Evolutionary conservation across 192 early-diverging fungal genomes (phyloP).

Genomic region (Pecoramyces ruminantium): DNA sequence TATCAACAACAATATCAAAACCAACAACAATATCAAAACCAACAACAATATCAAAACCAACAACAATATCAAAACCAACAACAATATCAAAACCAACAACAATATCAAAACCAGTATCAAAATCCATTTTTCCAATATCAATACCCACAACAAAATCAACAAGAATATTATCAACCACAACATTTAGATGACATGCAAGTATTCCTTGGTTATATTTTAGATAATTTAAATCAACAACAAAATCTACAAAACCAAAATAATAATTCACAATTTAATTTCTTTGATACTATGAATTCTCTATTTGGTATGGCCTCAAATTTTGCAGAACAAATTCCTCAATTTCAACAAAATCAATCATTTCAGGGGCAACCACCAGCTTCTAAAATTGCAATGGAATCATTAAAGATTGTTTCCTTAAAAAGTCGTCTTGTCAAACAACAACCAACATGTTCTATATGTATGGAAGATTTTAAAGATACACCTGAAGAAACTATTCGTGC

Average conservation of each 20-base stretch:
- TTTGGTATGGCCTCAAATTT: not conserved
- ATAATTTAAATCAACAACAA: not conserved
- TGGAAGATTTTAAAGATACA: constrained; percentile 4
- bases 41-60: too few species aligned
- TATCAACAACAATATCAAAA: too few species aligned
- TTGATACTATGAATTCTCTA: not conserved
- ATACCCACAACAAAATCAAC: too few species aligned
- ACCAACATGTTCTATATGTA: constrained; percentile 5
- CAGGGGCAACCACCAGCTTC: constrained; percentile 14
- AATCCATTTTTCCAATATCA: not conserved
- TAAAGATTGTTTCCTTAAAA: not conserved
- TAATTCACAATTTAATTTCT: not conserved
- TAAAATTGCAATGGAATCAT: constrained; percentile 3
- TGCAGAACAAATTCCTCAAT: not conserved
- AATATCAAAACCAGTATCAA: not conserved
- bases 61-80: too few species aligned
- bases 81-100: not conserved
- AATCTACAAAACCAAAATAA: too few species aligned
- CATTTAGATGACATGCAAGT: not conserved
- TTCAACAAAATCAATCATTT: not conserved
- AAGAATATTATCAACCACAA: not conserved
- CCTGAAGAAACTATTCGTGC: not conserved
- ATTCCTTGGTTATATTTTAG: not conserved
- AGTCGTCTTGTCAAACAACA: not conserved
- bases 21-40: too few species aligned